Evolutionary conservation across 805 yeast genomes (phyloP).

Genomic region (Metschnikowia santaceciliae): DNA sequence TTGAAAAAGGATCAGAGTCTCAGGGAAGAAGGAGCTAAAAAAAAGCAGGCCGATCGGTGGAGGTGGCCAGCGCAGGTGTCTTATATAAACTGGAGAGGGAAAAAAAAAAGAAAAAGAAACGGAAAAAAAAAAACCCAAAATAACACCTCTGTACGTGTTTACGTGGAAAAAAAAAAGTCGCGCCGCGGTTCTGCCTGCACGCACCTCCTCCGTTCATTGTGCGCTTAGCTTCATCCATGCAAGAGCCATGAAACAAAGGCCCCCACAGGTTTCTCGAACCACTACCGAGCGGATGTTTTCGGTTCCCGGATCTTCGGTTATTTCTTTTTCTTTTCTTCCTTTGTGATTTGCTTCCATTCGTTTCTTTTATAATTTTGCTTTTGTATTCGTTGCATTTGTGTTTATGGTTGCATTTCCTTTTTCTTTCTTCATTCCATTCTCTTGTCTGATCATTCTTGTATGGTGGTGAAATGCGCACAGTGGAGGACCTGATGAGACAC

Average conservation of each 20-base stretch:
- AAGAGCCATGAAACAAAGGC: background rate
- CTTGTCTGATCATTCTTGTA: too few relatives aligned
- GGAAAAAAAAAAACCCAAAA: slow-evolving; percentile 8
- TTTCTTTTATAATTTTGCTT: too few relatives aligned
- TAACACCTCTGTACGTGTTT: slow-evolving; percentile 10
- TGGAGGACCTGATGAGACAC: too few relatives aligned
- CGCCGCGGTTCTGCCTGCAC: slow-evolving; percentile 5
- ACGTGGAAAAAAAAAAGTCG: slow-evolving; percentile 10
- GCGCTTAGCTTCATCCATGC: background rate
- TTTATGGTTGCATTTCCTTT: too few relatives aligned
- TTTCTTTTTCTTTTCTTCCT: too few relatives aligned
- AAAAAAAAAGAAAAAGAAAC: slow-evolving; percentile 1
- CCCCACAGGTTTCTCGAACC: background rate
- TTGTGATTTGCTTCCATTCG: too few relatives aligned
- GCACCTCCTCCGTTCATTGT: background rate
- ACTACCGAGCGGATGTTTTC: background rate
- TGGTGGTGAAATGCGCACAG: too few relatives aligned
- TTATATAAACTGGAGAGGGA: slow-evolving; percentile 6
- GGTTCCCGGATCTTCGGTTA: too few relatives aligned
- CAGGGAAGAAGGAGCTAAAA: slow-evolving; percentile 8
- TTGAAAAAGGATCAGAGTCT: slow-evolving; percentile 3
- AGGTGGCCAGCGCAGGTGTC: slow-evolving; percentile 1
- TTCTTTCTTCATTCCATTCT: too few relatives aligned
- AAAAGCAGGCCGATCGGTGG: background rate
- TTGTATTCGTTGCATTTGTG: too few relatives aligned